Conservation (phyloP, 2,329 filamentous ascomycete genomes). For the Cytospora mali region DNA sequence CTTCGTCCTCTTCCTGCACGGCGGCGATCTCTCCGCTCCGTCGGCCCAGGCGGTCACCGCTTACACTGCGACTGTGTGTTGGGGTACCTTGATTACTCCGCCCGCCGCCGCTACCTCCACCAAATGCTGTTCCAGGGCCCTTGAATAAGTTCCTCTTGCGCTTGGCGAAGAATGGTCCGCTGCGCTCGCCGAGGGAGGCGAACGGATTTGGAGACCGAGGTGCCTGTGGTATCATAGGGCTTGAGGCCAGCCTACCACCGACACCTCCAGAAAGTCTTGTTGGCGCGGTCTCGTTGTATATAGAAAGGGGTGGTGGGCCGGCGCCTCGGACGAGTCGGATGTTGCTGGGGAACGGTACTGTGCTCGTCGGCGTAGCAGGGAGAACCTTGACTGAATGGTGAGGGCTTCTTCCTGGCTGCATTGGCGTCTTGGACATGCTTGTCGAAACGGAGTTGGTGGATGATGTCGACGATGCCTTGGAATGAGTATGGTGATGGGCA, state of each 20-base stretch:
- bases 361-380: slow-evolving; percentile 78
- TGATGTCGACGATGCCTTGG: slow-evolving; percentile 91
- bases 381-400: slow-evolving; percentile 95
- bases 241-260: slow-evolving; percentile 36
- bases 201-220: slow-evolving; percentile 58
- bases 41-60: slow-evolving; percentile 62
- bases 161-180: slow-evolving; percentile 69
- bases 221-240: slow-evolving; percentile 46
- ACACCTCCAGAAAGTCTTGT: not conserved
- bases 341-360: slow-evolving; percentile 74
- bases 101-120: slow-evolving; percentile 39
- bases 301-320: slow-evolving; percentile 48
- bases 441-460: slow-evolving; percentile 75
- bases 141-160: slow-evolving; percentile 82
- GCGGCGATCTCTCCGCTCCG: slow-evolving; percentile 72
- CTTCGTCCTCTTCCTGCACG: slow-evolving; percentile 66
- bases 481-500: slow-evolving; percentile 76
- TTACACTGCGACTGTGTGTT: slow-evolving; percentile 57
- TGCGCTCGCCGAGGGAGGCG: slow-evolving; percentile 43
- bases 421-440: slow-evolving; percentile 66
- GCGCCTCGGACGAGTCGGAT: slow-evolving; percentile 76
- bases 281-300: slow-evolving; percentile 63
- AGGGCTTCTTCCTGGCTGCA: slow-evolving; percentile 70
- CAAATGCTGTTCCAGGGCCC: slow-evolving; percentile 68
- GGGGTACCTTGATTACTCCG: slow-evolving; percentile 34